Evolutionary conservation across 2,329 filamentous ascomycete species (phyloP).

Genomic region (Zymoseptoria crescenta): DNA sequence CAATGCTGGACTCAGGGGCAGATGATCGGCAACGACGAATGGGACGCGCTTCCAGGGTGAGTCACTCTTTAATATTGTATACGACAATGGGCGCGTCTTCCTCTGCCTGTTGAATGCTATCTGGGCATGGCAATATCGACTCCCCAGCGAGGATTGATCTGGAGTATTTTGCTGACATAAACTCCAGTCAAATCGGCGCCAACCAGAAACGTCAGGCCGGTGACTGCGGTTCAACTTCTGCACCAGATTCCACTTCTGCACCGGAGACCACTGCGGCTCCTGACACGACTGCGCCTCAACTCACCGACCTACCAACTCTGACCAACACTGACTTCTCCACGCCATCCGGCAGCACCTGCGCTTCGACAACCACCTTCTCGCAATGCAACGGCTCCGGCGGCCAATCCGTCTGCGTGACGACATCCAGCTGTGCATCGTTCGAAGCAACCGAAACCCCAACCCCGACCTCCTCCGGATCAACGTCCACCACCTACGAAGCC

Average conservation of each 20-base stretch:
- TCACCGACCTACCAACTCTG: background rate
- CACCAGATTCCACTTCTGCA: background rate
- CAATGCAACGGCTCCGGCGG: background rate
- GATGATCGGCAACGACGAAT: background rate
- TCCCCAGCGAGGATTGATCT: too few relatives aligned
- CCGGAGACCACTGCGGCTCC: too few relatives aligned
- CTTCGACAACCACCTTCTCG: background rate
- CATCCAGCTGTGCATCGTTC: constrained; percentile 1
- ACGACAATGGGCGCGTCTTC: too few relatives aligned
- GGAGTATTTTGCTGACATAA: too few relatives aligned
- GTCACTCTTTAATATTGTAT: too few relatives aligned
- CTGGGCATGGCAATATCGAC: too few relatives aligned
- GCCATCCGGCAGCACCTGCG: background rate
- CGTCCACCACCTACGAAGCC: too few relatives aligned
- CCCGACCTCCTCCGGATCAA: too few relatives aligned
- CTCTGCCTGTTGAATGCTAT: too few relatives aligned
- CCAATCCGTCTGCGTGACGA: background rate
- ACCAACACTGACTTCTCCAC: background rate
- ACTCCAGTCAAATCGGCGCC: background rate
- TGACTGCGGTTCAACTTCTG: background rate
- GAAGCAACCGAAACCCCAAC: background rate
- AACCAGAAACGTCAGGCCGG: background rate
- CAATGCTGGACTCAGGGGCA: background rate
- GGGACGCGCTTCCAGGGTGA: background rate
- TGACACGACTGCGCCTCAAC: too few relatives aligned